These are phyloP conservation scores for Penicillium sp. DNA, from an alignment of 2,329 filamentous ascomycete genomes.

Conservation along the genomic window DNA sequence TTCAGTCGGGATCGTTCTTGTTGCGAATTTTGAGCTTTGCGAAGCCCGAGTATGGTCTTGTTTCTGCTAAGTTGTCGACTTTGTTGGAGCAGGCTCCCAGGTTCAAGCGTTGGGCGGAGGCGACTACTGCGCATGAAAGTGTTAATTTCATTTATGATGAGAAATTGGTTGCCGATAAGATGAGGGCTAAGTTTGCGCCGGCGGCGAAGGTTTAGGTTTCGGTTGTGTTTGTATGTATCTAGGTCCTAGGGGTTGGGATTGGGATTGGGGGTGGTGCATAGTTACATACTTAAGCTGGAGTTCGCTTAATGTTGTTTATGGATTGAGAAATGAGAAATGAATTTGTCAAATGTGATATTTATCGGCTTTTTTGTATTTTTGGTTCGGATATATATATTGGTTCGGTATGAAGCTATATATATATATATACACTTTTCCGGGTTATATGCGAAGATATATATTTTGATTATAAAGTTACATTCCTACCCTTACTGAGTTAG, in stretches of 20 bases:
- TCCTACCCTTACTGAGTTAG: no score
- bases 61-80: conserved; percentile 51
- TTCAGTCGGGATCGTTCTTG: conserved; percentile 65
- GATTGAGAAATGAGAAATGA: not conserved
- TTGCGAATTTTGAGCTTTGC: conserved; percentile 58
- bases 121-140: conserved; percentile 61
- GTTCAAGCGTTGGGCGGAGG: conserved; percentile 67
- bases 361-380: no score
- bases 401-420: not conserved
- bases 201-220: conserved; percentile 23
- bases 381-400: not conserved
- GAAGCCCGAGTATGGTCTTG: conserved; percentile 52
- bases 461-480: not conserved
- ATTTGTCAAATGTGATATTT: not conserved
- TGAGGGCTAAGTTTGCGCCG: conserved; percentile 44
- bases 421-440: not conserved
- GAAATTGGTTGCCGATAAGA: conserved; percentile 45
- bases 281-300: not conserved
- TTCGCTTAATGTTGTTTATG: not conserved
- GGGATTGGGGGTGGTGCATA: not conserved
- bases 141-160: conserved; percentile 65
- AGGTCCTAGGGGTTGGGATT: conserved; percentile 3
- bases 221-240: not conserved
- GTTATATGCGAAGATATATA: not conserved
- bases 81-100: conserved; percentile 59